A percentile compares a stretch with the other conserved stretches of the same genome.
Evolutionary conservation across 2,329 filamentous ascomycete genomes (phyloP).

Genomic region (Diaporthe vaccinii): DNA sequence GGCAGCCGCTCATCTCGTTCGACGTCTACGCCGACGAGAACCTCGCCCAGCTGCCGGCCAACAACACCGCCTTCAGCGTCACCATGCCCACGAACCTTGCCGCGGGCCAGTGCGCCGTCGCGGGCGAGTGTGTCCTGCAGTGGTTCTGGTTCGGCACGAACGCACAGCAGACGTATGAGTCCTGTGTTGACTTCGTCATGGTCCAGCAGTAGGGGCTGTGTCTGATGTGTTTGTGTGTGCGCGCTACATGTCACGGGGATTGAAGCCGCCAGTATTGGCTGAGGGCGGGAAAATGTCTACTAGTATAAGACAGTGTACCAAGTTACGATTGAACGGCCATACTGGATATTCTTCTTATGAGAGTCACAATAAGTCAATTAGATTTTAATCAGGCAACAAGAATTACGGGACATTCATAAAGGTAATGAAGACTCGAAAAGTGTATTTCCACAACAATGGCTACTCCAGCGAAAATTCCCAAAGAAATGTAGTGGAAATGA

Average conservation of each 20-base stretch:
- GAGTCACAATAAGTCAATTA: background rate
- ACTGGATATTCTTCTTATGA: background rate
- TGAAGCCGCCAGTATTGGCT: background rate
- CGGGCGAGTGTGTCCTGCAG: slow-evolving; percentile 56
- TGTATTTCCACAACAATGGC: too few relatives aligned
- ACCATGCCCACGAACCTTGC: slow-evolving; percentile 48
- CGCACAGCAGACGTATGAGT: slow-evolving; percentile 56
- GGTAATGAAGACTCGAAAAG: background rate
- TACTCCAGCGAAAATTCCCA: background rate
- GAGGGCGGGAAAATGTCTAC: background rate
- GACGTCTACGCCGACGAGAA: slow-evolving; percentile 65
- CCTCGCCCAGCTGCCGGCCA: slow-evolving; percentile 52
- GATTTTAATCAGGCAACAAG: background rate
- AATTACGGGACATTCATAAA: background rate
- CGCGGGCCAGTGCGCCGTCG: slow-evolving; percentile 48
- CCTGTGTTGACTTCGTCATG: slow-evolving; percentile 54
- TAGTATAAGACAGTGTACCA: background rate
- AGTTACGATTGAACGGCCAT: slow-evolving; percentile 10
- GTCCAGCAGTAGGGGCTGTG: background rate
- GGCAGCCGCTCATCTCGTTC: slow-evolving; percentile 66
- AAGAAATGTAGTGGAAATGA: rapidly evolving
- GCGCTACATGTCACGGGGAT: background rate
- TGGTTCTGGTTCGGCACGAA: slow-evolving; percentile 60
- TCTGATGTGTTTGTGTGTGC: background rate
- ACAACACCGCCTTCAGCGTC: slow-evolving; percentile 61